Evolutionary conservation across 345 rosid genomes (phyloP), one percentile per base, ranked within the genome.

Genomic region (Streptanthus diversifolius): DNA sequence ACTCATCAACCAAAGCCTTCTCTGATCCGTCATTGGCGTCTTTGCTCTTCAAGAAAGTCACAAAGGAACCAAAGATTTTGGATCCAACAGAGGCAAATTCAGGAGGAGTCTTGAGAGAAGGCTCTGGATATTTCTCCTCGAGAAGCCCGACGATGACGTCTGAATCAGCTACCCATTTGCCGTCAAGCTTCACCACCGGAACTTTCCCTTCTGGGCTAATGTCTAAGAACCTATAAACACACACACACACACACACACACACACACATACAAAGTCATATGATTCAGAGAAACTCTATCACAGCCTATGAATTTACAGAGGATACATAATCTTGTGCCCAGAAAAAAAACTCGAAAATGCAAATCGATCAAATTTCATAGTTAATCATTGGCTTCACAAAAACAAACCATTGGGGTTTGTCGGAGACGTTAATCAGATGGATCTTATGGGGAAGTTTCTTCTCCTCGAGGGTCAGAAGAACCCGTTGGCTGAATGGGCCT

Each of bases 401-500:
- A 47, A 62, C 21, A 6, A 83, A 95, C 93, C 98, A 91, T 9
- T 90, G 80, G 45, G 96, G 98, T 77, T 87, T 90, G 63, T 85
- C 83, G 47, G 77, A 68, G 72, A 85, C 68, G 76, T 84, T 75
- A 74, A 90, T 36, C 12, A 90, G 83, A 66, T 72, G 78, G 57
- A 7, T 5, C 80, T 87, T 87, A 88, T 85, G 82, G 6, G 88
- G 74, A 58, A 90, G 57, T 40, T 85, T 84, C 96, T 95, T 95
- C 85, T 91, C 98, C 79, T 95, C 98, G 80, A 90, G 81, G 37
- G 92, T 90, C 17, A 91, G 76, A 21, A 78, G 71, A 64, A 80
- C 91, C 67, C 96, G 82, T 11, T 91, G 97, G 73, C 67, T 80
- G 35, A 95, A 90, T 4, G 96, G 97, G 19, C 97, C 95, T 95